A percentile compares a stretch with the other conserved stretches of the same genome.
phyloP scores from a whole-genome alignment of 1,139 yeast genomes.

The Geotrichum cucujoidarum region DNA sequence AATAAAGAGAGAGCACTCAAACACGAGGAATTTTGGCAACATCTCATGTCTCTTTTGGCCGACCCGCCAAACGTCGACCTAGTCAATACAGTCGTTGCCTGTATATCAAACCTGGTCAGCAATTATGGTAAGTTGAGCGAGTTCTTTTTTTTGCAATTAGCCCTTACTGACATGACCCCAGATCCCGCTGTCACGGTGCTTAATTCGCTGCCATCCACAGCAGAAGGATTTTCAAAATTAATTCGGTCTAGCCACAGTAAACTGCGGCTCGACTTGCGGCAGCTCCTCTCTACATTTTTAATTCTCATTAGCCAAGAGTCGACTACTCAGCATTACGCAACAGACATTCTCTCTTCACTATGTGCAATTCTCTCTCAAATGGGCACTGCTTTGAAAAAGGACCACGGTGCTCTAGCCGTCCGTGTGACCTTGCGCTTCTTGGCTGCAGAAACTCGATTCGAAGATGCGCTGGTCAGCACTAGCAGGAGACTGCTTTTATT shows the following conservation, averaged over 20 bases:
- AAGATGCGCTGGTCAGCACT: neutral
- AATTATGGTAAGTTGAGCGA: neutral
- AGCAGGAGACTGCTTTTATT: neutral
- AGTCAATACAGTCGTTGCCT: neutral
- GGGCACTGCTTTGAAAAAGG: neutral
- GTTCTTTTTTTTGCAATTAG: neutral
- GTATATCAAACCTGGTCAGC: neutral
- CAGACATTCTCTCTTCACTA: neutral
- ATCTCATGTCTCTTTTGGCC: neutral
- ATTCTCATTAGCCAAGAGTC: neutral
- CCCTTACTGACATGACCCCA: neutral
- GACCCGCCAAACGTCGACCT: neutral
- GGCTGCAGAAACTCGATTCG: neutral
- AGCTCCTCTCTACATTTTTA: neutral
- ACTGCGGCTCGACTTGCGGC: neutral
- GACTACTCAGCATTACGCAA: neutral
- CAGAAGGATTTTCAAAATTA: neutral
- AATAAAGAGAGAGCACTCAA: neutral
- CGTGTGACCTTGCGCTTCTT: neutral
- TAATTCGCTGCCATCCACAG: neutral
- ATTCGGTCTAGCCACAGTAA: neutral
- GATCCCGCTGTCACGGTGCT: neutral
- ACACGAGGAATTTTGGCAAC: neutral
- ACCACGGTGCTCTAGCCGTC: neutral
- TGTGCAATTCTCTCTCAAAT: neutral